Evolutionary conservation across 768 basidiomycete species (phyloP), one percentile per base, ranked within the genome.

Genomic region (Rhizopogon roseolus): DNA sequence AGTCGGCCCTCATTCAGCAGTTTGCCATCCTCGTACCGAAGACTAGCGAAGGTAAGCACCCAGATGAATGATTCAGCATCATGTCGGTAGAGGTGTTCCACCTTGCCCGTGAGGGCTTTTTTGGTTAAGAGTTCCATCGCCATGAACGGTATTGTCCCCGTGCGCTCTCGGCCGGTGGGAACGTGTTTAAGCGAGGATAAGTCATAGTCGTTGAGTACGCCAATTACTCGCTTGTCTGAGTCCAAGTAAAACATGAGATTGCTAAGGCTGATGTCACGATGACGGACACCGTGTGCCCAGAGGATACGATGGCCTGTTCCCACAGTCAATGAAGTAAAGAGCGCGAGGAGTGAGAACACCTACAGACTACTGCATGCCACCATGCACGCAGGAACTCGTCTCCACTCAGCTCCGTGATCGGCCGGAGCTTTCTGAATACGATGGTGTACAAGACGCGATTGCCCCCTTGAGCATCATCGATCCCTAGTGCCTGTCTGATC

Each of bases 201-300:
- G 37, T 58, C 57, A n/a, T 50, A 58, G 38, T 58, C 54, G 29
- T 55, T 55, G 8, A 58, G 43, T 8, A 58, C 57, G 16, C 57
- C 57, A 27, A 36, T 42, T 6, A 54, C 37, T n/a, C 48, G 22
- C 41, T n/a, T n/a, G n/a, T n/a, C n/a, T 5, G 3, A 6, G 27
- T 39, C 19, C n/a, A 39, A 19, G 28, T 49, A 40, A 41, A 29
- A 58, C 57, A 58, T 55, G 27, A 58, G 49, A 39, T 55, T 58
- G 17, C 22, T 34, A 27, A n/a, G 27, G 43, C 57, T 58, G 41
- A 58, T 41, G 49, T 58, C 54, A 17, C 57, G 41, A 27, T 55
- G 54, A n/a, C 51, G 42, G 2, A 55, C 46, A 10, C 22, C 28
- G 7, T 40, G 6, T 16, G 52, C 36, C 28, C 36, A 50, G 16